Base-by-base conservation (phyloP, 2,329 filamentous ascomycete genomes). In the Apiospora rasikravindrae region DNA sequence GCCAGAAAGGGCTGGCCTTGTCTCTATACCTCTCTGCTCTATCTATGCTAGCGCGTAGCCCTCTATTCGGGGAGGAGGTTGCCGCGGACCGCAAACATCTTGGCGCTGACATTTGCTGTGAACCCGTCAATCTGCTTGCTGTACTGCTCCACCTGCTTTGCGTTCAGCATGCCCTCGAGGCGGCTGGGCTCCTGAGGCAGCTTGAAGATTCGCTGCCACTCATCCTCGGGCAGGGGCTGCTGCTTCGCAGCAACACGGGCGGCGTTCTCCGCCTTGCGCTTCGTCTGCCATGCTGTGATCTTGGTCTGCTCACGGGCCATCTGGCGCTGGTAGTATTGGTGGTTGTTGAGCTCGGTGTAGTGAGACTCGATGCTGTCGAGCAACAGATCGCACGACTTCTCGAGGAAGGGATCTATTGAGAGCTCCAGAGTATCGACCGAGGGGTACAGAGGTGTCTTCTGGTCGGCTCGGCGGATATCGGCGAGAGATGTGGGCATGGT, bases 331-430 rank as follows among this genome's bases (percentile, higher is more conserved):
- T 98, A 98, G 89, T 90, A 91, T 84, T 98, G 95, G 87, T 97
- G 96, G 89, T 99, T 99, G 91, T 98, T 98, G 82, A 97, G 93
- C 85, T 99, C 96, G 73, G 95, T 98, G 86, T 98, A 96, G 88
- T 99, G 96, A 71, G 93, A 93, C 88, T 99, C 96, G 82, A 99
- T 98, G 87, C 93, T 95, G 81, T 99, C 96, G 75, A 98, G 91
- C 72, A 99, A 90, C 77, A 98, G 90, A 81, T 99, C 96, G 86
- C 95, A 98, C 70, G 96, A 98, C 90, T 98, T 98, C 89, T 98
- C 96, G 67, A 99, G 91, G 88, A 97, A 98, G 44, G 96, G 96
- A 82, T 99, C 96, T 83, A 98, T 97, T 76, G 93, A 94, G 74
- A 99, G 91, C 78, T 98, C 94, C 72, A 99, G 91, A 75, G 91